Conservation (phyloP, 2,329 filamentous ascomycete genomes). For the Pezicula rhizophila region DNA sequence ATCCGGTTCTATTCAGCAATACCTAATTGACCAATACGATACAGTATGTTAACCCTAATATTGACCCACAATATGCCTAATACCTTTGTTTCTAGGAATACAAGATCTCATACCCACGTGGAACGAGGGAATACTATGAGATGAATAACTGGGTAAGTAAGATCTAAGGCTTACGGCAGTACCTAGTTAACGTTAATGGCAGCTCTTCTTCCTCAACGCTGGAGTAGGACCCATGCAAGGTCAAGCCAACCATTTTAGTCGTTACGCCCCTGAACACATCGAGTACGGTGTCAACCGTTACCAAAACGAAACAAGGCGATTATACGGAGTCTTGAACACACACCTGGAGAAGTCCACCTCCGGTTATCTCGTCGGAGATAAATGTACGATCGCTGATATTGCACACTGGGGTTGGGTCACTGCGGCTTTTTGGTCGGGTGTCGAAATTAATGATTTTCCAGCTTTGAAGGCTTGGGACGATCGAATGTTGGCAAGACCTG, state of each 20-base stretch:
- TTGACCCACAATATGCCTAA: background rate
- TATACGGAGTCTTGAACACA: slow-evolving; percentile 72
- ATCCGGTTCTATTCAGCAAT: slow-evolving; percentile 77
- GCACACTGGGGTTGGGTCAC: slow-evolving; percentile 56
- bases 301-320: slow-evolving; percentile 72
- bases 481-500: slow-evolving; percentile 61
- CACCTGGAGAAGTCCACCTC: slow-evolving; percentile 54
- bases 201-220: slow-evolving; percentile 68
- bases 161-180: background rate
- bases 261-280: slow-evolving; percentile 78
- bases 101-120: slow-evolving; percentile 74
- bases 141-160: slow-evolving; percentile 65
- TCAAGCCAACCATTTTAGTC: slow-evolving; percentile 76
- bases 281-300: slow-evolving; percentile 79
- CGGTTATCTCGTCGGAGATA: slow-evolving; percentile 60
- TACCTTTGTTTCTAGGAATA: slow-evolving; percentile 42
- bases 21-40: slow-evolving; percentile 78
- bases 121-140: slow-evolving; percentile 70
- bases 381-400: slow-evolving; percentile 72
- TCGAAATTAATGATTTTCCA: slow-evolving; percentile 72
- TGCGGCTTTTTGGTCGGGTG: slow-evolving; percentile 37
- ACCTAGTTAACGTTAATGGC: slow-evolving; percentile 3
- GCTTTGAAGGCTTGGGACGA: slow-evolving; percentile 72
- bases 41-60: slow-evolving; percentile 14
- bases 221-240: slow-evolving; percentile 79